Conservation (phyloP, 305 asterid species). For the Euphrasia arctica region DNA sequence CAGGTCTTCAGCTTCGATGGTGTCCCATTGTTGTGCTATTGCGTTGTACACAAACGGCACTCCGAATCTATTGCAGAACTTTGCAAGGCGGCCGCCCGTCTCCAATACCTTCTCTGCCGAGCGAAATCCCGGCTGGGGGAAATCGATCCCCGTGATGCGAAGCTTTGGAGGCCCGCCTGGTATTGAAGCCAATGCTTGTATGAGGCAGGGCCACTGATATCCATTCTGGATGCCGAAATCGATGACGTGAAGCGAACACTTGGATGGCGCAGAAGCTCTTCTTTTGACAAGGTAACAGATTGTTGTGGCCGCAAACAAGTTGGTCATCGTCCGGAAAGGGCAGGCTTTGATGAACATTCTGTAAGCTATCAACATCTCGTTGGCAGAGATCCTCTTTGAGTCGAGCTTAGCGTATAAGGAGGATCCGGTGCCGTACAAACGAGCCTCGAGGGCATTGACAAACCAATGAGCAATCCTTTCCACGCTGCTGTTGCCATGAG, state of each 20-base stretch:
- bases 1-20: constrained; percentile 36
- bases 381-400: constrained; percentile 43
- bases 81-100: constrained; percentile 39
- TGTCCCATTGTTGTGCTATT: constrained; percentile 42
- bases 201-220: constrained; percentile 55
- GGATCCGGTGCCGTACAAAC: constrained; percentile 58
- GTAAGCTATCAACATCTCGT: constrained; percentile 45
- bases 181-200: constrained; percentile 36
- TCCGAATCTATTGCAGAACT: constrained; percentile 41
- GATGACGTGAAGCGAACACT: constrained; percentile 15
- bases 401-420: constrained; percentile 34
- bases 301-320: constrained; percentile 36
- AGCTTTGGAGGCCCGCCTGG: constrained; percentile 28
- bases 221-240: constrained; percentile 41
- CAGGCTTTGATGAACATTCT: constrained; percentile 37
- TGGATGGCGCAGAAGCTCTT: neutral
- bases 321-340: constrained; percentile 44
- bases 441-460: constrained; percentile 72
- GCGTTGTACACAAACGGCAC: constrained; percentile 42
- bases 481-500: constrained; percentile 58
- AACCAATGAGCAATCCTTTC: constrained; percentile 68
- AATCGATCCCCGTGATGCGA: constrained; percentile 44
- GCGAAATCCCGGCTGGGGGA: constrained; percentile 53
- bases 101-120: constrained; percentile 48
- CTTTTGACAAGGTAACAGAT: constrained; percentile 30